Conservation (phyloP, 345 rosid genomes). For the Hibiscus syriacus region DNA sequence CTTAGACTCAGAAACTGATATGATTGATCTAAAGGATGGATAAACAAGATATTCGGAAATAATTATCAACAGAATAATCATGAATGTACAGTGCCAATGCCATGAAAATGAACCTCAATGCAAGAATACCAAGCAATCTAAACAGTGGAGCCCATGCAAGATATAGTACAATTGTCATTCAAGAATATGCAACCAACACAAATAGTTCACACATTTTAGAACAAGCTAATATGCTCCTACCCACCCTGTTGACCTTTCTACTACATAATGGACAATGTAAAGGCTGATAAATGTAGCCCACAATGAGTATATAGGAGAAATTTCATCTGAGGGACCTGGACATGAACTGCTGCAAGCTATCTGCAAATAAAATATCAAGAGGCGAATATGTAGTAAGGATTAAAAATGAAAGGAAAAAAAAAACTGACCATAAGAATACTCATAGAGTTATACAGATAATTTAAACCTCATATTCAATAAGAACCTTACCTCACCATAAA, state of each 20-base stretch:
- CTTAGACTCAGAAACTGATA: neutral
- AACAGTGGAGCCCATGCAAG: neutral
- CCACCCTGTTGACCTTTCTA: no score
- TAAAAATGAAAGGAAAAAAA: conserved; percentile 10
- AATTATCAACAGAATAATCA: neutral
- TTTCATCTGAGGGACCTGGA: conserved; percentile 75
- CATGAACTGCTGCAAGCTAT: conserved; percentile 56
- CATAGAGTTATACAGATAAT: neutral
- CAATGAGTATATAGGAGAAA: conserved; percentile 93
- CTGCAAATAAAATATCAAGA: conserved; percentile 22
- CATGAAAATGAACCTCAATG: neutral
- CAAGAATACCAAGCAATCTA: neutral
- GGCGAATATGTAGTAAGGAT: conserved; percentile 6
- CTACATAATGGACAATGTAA: conserved; percentile 96
- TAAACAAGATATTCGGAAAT: neutral
- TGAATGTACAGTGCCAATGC: neutral
- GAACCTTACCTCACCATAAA: conserved; percentile 79
- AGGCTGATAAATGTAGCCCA: conserved; percentile 99
- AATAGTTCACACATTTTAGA: neutral
- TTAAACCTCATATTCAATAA: neutral
- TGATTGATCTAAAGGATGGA: neutral
- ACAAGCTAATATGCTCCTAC: conserved; percentile 20
- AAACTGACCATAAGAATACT: neutral
- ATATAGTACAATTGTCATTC: neutral
- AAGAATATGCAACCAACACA: neutral